Evolutionary conservation across 495 filamentous ascomycete species (phyloP).

Genomic region (Acidiella bohemica): DNA sequence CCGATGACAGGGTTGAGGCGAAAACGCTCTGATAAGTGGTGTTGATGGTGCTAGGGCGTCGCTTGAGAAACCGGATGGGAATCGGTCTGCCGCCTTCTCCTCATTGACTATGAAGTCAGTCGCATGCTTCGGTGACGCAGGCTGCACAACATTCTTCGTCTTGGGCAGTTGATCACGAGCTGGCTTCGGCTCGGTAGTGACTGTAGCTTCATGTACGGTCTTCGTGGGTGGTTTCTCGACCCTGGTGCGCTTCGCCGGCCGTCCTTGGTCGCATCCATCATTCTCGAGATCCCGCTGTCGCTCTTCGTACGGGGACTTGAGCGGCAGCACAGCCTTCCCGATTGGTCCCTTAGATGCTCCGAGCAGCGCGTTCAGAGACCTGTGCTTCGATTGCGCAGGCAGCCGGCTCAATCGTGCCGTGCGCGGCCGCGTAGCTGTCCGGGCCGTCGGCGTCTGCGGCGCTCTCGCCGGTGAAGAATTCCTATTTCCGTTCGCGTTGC

Average conservation of each 20-base stretch:
- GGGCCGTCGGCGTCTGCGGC: constrained; percentile 1
- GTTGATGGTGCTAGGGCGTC: constrained; percentile 10
- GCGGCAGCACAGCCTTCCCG: constrained; percentile 30
- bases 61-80: constrained; percentile 20
- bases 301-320: constrained; percentile 39
- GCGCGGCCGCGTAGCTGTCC: not conserved
- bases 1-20: not conserved
- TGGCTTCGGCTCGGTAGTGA: too few relatives aligned
- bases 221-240: constrained; percentile 3
- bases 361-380: constrained; percentile 44
- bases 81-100: constrained; percentile 19
- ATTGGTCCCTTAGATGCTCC: constrained; percentile 40
- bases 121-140: too few relatives aligned
- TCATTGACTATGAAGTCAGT: too few relatives aligned
- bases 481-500: constrained; percentile 6
- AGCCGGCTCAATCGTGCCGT: too few relatives aligned
- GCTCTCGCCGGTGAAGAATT: constrained; percentile 7
- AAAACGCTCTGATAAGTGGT: too few relatives aligned
- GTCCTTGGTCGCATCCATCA: constrained; percentile 22
- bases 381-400: too few relatives aligned
- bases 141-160: too few relatives aligned
- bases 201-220: too few relatives aligned
- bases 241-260: constrained; percentile 38
- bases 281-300: constrained; percentile 25
- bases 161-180: too few relatives aligned